Evolutionary conservation across 2,329 filamentous ascomycete genomes (phyloP).

Genomic region (Fusarium sp.): DNA sequence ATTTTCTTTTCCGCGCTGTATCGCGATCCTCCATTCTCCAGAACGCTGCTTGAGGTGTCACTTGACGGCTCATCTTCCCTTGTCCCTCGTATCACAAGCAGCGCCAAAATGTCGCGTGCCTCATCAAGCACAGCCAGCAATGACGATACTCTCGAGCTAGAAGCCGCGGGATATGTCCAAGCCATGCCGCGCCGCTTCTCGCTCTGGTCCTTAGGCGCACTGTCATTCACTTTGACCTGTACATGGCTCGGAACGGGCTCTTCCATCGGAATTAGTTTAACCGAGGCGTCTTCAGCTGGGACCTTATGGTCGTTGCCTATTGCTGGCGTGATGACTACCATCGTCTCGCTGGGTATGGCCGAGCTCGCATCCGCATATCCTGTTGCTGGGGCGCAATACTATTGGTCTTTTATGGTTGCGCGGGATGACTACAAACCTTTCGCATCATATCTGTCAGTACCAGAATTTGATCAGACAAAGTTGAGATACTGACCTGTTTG

Average conservation of each 20-base stretch:
- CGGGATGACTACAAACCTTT: constrained; percentile 38
- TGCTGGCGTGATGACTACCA: constrained; percentile 41
- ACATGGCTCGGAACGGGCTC: constrained; percentile 46
- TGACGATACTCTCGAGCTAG: constrained; percentile 43
- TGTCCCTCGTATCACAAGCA: neutral
- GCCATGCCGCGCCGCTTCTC: constrained; percentile 48
- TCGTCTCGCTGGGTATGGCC: constrained; percentile 42
- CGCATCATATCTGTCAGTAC: constrained; percentile 37
- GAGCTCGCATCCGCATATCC: constrained; percentile 42
- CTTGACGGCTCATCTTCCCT: too few relatives aligned
- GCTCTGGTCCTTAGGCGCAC: constrained; percentile 37
- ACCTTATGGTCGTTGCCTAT: constrained; percentile 43
- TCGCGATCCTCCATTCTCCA: neutral
- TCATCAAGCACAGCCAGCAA: neutral
- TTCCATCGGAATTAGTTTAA: constrained; percentile 43
- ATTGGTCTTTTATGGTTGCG: constrained; percentile 41
- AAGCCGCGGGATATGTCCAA: constrained; percentile 44
- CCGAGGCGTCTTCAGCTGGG: constrained; percentile 40
- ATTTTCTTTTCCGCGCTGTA: fast-evolving
- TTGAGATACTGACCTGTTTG: fast-evolving
- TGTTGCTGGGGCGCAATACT: constrained; percentile 43
- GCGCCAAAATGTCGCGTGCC: neutral
- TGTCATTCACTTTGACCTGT: constrained; percentile 46
- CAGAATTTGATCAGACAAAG: fast-evolving
- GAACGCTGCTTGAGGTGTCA: neutral